Evolutionary conservation across 2,329 filamentous ascomycete genomes (phyloP), one percentile per base, ranked within the genome.

Genomic region (Scedosporium aurantiacum): DNA sequence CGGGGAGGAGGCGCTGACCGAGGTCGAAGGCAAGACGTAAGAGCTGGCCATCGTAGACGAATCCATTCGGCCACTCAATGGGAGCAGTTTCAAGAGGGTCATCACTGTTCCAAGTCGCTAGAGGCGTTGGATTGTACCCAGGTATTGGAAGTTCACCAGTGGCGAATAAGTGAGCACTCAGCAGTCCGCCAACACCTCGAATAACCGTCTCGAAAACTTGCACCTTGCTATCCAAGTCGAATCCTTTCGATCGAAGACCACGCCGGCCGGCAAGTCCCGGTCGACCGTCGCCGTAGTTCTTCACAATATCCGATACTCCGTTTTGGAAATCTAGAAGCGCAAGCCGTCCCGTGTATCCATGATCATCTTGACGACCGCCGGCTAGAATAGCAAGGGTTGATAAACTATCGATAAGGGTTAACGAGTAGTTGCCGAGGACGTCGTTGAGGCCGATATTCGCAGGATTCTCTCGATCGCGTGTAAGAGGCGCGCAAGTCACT

Each of bases 151-250:
- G 75, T 62, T 96, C 91, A 40, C 92, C 94, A 23, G 91, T 80
- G 12, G 94, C 93, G 72, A 99, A 99, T 50, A 97, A 77, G 75
- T 99, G 94, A 2, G 93, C 91, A 69, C 92, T 97, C 65, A 99
- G 76, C 62, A 99, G 78, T 0, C 94, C 94, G 14, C 94, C 94
- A 55, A 96, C 83, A 16, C 93, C 94, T 63, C 94, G 83, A 67
- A 99, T 99, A 41, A 96, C 93, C 0, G 93, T 97, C 77, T 99
- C 94, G 70, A 99, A 99, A 45, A 99, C 91, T 75, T 99, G 93
- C 1, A 99, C 94, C 74, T 97, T 99, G 76, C 92, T 96, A 74
- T 99, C 93, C 47, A 96, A 78, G 72, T 99, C 91, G 69, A 99
- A 99, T 0, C 91, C 94, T 61, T 85, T 82, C 3, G 86, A 86